A percentile compares a stretch with the other conserved stretches of the same genome.
Conservation (phyloP, 768 basidiomycete genomes). For the Leccinum ochraceum region DNA sequence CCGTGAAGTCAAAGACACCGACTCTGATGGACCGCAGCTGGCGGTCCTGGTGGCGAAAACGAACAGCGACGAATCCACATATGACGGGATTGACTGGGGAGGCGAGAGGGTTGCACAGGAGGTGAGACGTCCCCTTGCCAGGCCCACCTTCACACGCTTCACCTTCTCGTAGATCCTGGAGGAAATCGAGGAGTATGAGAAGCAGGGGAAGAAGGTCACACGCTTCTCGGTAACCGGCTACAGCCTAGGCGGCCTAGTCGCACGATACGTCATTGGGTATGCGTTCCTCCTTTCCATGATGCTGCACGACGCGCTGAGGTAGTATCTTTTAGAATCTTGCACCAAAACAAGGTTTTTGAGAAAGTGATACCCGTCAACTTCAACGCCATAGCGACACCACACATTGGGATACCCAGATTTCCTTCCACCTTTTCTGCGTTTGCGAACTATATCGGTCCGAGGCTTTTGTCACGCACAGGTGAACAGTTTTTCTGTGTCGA, state of each 20-base stretch:
- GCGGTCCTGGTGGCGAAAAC: constrained; percentile 66
- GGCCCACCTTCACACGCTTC: not conserved
- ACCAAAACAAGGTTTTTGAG: constrained; percentile 71
- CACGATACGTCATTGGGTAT: constrained; percentile 76
- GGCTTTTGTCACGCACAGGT: constrained; percentile 75
- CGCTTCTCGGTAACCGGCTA: constrained; percentile 80
- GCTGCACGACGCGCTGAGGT: constrained; percentile 7
- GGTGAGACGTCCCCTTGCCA: constrained; percentile 40
- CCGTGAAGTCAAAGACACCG: constrained; percentile 40
- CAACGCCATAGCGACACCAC: constrained; percentile 81
- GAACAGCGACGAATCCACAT: constrained; percentile 66
- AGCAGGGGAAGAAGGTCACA: constrained; percentile 57
- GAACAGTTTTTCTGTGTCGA: constrained; percentile 77
- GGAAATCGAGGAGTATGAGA: constrained; percentile 53
- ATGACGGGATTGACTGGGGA: constrained; percentile 85
- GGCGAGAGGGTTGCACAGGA: constrained; percentile 79
- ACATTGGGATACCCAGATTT: constrained; percentile 72
- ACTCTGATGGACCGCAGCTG: constrained; percentile 43
- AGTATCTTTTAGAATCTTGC: constrained; percentile 48
- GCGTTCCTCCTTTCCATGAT: constrained; percentile 13
- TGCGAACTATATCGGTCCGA: constrained; percentile 58
- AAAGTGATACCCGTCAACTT: constrained; percentile 75
- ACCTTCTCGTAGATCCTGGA: constrained; percentile 49
- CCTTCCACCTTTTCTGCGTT: constrained; percentile 58
- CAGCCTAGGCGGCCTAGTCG: constrained; percentile 77